These are phyloP conservation scores for Mycena leptocephala DNA, from an alignment of 768 basidiomycete species.

Conservation along the genomic window DNA sequence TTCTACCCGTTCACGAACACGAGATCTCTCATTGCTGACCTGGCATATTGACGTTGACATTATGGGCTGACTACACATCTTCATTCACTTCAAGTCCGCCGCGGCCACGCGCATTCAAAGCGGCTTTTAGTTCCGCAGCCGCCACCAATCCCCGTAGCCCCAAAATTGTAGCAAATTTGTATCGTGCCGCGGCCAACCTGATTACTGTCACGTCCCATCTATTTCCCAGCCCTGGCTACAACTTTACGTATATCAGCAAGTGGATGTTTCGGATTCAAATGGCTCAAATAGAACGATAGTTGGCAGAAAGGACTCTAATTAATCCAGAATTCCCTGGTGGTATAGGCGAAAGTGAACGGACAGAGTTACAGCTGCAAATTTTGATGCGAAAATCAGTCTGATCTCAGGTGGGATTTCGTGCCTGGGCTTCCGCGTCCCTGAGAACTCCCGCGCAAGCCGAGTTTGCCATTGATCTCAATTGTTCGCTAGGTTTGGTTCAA, in stretches of 20 bases:
- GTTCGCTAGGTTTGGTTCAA: background rate
- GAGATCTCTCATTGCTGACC: background rate
- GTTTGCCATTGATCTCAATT: too few relatives aligned
- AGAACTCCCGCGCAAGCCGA: too few relatives aligned
- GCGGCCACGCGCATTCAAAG: too few relatives aligned
- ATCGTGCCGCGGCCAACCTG: too few relatives aligned
- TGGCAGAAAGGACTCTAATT: background rate
- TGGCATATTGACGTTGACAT: slow-evolving; percentile 4
- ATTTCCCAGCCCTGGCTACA: background rate
- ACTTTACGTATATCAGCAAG: background rate
- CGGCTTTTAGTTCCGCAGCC: too few relatives aligned
- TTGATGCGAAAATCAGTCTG: slow-evolving; percentile 1
- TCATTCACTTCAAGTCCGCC: too few relatives aligned
- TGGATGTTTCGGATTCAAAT: background rate
- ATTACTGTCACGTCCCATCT: too few relatives aligned
- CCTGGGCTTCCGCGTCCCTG: background rate
- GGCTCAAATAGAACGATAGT: background rate
- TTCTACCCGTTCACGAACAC: background rate
- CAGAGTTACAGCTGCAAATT: background rate
- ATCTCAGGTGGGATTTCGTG: background rate
- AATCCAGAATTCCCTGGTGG: background rate
- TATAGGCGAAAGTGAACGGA: background rate
- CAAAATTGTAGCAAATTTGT: too few relatives aligned
- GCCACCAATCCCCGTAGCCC: too few relatives aligned
- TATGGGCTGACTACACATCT: background rate